phyloP scores from a whole-genome alignment of 1,284 basidiomycete genomes.

The Sphagnurus paluster region DNA sequence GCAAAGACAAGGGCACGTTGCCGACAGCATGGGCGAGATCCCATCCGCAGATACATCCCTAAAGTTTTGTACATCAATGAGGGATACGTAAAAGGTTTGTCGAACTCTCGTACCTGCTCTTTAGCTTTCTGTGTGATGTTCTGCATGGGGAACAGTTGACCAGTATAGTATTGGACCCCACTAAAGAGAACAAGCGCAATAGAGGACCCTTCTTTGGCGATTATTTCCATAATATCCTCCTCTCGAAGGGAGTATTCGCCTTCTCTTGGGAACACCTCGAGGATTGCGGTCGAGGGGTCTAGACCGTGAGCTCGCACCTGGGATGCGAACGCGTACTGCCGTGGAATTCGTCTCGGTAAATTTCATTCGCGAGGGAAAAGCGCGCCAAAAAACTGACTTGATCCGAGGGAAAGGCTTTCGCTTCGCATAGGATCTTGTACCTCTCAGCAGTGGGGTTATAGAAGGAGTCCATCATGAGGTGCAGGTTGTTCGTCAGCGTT shows the following conservation, averaged over 20 bases:
- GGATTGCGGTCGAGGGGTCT: constrained; percentile 71
- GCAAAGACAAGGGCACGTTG: constrained; percentile 87
- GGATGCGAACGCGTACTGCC: constrained; percentile 91
- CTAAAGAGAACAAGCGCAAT: constrained; percentile 91
- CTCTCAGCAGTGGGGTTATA: constrained; percentile 84
- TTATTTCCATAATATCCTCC: constrained; percentile 82
- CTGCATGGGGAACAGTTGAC: constrained; percentile 92
- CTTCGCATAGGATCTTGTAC: constrained; percentile 96
- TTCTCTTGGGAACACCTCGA: constrained; percentile 77
- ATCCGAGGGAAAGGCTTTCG: constrained; percentile 94
- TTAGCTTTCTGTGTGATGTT: constrained; percentile 84
- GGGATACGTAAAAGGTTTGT: constrained; percentile 9
- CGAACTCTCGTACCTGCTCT: constrained; percentile 53
- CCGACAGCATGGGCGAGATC: constrained; percentile 96
- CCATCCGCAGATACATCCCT: constrained; percentile 94
- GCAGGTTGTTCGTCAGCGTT: constrained; percentile 92
- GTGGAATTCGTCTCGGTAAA: constrained; percentile 9
- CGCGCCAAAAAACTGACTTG: constrained; percentile 55
- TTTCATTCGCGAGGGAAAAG: constrained; percentile 16
- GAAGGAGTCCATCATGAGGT: constrained; percentile 92
- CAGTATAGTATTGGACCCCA: constrained; percentile 96
- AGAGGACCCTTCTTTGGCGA: constrained; percentile 71
- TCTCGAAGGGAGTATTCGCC: constrained; percentile 89
- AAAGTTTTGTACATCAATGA: constrained; percentile 18
- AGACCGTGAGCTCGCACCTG: constrained; percentile 84